phyloP scores from a whole-genome alignment of 2,329 filamentous ascomycete genomes.

The Ascocoryne sarcoides region DNA sequence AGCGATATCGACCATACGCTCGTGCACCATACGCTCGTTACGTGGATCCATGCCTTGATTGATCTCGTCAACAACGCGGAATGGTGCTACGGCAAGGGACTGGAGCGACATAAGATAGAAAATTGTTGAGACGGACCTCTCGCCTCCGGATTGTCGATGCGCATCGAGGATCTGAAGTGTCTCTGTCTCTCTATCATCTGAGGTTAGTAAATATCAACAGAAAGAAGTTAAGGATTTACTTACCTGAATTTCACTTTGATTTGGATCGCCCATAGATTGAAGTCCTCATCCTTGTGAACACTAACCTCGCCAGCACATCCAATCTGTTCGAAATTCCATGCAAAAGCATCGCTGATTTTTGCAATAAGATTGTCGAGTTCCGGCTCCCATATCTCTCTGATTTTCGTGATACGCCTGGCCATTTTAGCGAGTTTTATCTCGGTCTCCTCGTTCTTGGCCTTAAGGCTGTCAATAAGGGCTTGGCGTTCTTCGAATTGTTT shows the following conservation, averaged over 20 bases:
- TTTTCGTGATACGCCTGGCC: conserved; percentile 48
- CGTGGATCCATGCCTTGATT: conserved; percentile 99
- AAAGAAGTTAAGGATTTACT: conserved; percentile 20
- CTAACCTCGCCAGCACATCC: conserved; percentile 86
- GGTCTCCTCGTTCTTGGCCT: conserved; percentile 47
- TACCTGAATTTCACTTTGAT: conserved; percentile 94
- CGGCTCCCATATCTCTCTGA: conserved; percentile 75
- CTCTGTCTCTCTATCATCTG: conserved; percentile 57
- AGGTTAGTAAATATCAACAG: conserved; percentile 7
- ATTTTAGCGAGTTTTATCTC: conserved; percentile 47
- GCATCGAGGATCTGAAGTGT: conserved; percentile 76
- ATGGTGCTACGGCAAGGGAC: conserved; percentile 84
- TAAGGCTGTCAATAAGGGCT: conserved; percentile 58
- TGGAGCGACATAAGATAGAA: conserved; percentile 99
- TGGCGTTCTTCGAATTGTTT: conserved; percentile 69
- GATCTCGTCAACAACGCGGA: conserved; percentile 98
- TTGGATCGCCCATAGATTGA: conserved; percentile 87
- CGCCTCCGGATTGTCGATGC: conserved; percentile 91
- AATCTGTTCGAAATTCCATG: conserved; percentile 88
- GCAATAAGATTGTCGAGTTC: conserved; percentile 66
- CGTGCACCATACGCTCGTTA: conserved; percentile 97
- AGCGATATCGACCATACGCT: conserved; percentile 95
- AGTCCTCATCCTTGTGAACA: conserved; percentile 85
- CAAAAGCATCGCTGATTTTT: conserved; percentile 83
- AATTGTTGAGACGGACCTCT: conserved; percentile 92